phyloP scores from a whole-genome alignment of 2,329 filamentous ascomycete genomes.

The Periconia digitata region DNA sequence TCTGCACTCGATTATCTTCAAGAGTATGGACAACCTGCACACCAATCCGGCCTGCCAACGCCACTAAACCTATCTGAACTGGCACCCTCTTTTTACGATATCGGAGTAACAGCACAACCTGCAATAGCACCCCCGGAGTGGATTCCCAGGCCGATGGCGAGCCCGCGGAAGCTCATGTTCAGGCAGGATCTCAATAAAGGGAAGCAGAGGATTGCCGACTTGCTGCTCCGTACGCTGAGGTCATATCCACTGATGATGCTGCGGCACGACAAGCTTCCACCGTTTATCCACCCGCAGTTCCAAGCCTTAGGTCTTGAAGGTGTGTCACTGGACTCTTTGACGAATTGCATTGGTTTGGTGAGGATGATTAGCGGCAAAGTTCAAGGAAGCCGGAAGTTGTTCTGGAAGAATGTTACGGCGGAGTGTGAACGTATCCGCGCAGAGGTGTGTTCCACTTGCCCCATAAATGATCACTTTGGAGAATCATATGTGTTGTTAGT shows the following conservation, averaged over 20 bases:
- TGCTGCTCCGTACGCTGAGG: slow-evolving; percentile 46
- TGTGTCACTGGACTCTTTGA: slow-evolving; percentile 40
- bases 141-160: slow-evolving; percentile 12
- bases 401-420: slow-evolving; percentile 49
- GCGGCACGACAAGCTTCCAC: slow-evolving; percentile 42
- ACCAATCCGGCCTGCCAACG: background rate
- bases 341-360: slow-evolving; percentile 47
- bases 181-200: slow-evolving; percentile 26
- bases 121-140: background rate
- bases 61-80: slow-evolving; percentile 8
- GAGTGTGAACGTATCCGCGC: slow-evolving; percentile 46
- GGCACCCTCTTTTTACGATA: slow-evolving; percentile 13
- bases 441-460: slow-evolving; percentile 40
- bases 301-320: slow-evolving; percentile 22
- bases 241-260: slow-evolving; percentile 48
- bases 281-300: slow-evolving; percentile 46
- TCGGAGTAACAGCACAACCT: background rate
- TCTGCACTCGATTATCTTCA: background rate
- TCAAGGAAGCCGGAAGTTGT: slow-evolving; percentile 43
- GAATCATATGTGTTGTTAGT: background rate
- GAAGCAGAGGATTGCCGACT: slow-evolving; percentile 37
- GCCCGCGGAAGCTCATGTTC: slow-evolving; percentile 28
- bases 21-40: background rate
- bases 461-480: too few relatives aligned
- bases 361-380: slow-evolving; percentile 42